Conservation (phyloP, 2,329 filamentous ascomycete genomes). For the Paramyrothecium sp. region DNA sequence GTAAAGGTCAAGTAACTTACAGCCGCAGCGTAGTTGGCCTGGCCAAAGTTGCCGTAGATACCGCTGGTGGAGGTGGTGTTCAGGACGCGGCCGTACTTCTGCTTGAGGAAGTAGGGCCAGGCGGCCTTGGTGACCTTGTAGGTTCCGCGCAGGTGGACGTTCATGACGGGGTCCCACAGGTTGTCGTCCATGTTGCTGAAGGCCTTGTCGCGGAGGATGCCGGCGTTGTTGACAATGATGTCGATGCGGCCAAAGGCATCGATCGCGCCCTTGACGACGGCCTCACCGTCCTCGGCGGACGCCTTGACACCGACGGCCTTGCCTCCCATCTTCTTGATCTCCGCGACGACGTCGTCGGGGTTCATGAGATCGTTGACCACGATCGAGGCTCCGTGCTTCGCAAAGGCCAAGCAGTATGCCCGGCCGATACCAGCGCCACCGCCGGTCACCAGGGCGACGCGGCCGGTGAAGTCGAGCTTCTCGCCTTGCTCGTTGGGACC, state of each 20-base stretch:
- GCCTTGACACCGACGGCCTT: constrained; percentile 92
- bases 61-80: constrained; percentile 97
- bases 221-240: constrained; percentile 96
- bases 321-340: constrained; percentile 87
- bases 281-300: constrained; percentile 88
- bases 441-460: constrained; percentile 84
- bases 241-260: constrained; percentile 92
- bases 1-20: constrained; percentile 45
- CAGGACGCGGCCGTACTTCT: constrained; percentile 95
- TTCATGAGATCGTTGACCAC: constrained; percentile 96
- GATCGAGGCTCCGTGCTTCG: constrained; percentile 77
- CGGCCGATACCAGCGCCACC: constrained; percentile 90
- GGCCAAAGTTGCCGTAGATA: constrained; percentile 98
- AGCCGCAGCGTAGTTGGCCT: constrained; percentile 93
- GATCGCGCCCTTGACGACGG: constrained; percentile 88
- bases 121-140: constrained; percentile 97
- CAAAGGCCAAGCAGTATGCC: constrained; percentile 84
- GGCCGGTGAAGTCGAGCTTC: constrained; percentile 77
- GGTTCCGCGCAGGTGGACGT: constrained; percentile 89
- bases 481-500: constrained; percentile 69
- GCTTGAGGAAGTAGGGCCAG: constrained; percentile 96
- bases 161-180: constrained; percentile 88
- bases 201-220: constrained; percentile 96
- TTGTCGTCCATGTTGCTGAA: constrained; percentile 97
- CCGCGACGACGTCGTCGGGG: constrained; percentile 84